A percentile compares a stretch with the other conserved stretches of the same genome.
Conservation (phyloP, 2,329 filamentous ascomycete species). For the Penicillium expansum region DNA sequence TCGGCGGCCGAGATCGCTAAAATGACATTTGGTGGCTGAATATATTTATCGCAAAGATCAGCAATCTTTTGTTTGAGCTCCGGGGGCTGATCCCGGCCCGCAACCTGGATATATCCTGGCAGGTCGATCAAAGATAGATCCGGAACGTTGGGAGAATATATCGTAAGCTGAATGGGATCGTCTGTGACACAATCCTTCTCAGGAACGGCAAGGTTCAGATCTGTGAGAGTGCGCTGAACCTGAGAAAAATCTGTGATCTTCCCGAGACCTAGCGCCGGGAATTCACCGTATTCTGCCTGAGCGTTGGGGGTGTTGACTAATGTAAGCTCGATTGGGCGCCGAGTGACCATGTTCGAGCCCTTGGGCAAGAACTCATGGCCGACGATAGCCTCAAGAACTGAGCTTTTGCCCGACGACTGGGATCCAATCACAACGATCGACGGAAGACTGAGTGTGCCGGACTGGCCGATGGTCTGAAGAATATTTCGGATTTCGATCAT, state of each 20-base stretch:
- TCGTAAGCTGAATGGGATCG: constrained; percentile 92
- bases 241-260: constrained; percentile 80
- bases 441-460: constrained; percentile 79
- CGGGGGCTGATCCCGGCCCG: constrained; percentile 82
- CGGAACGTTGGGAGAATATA: constrained; percentile 92
- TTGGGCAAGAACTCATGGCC: constrained; percentile 97
- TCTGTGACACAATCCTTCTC: constrained; percentile 90
- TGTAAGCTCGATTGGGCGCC: constrained; percentile 91
- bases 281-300: constrained; percentile 88
- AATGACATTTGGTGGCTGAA: constrained; percentile 92
- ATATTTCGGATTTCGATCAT: constrained; percentile 99
- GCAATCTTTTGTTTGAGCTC: constrained; percentile 94
- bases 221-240: constrained; percentile 89
- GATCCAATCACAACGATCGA: constrained; percentile 99
- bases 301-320: constrained; percentile 91
- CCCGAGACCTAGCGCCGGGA: constrained; percentile 83
- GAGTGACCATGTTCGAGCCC: constrained; percentile 97
- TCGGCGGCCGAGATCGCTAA: constrained; percentile 96
- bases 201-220: constrained; percentile 89
- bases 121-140: constrained; percentile 95
- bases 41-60: constrained; percentile 97
- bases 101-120: constrained; percentile 95
- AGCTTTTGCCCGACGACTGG: constrained; percentile 97
- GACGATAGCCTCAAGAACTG: constrained; percentile 92
- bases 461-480: constrained; percentile 87